Evolutionary conservation across 2,329 filamentous ascomycete genomes (phyloP).

Genomic region (Teratosphaeria pseudoeucalypti): DNA sequence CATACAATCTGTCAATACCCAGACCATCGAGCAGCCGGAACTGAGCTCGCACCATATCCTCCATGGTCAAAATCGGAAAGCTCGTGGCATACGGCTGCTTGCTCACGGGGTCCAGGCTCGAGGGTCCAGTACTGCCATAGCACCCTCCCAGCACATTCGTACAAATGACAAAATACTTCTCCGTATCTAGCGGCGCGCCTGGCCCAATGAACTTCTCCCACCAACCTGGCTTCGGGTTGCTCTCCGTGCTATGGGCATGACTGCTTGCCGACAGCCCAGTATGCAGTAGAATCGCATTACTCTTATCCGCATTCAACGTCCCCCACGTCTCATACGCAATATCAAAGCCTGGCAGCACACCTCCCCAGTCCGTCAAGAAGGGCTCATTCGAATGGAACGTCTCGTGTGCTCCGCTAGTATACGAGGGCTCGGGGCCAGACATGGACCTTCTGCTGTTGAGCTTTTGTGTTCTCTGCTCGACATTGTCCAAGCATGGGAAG

Average conservation of each 20-base stretch:
- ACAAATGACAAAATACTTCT: slow-evolving; percentile 88
- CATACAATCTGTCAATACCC: slow-evolving; percentile 68
- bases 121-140: slow-evolving; percentile 88
- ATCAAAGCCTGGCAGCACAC: slow-evolving; percentile 76
- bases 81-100: slow-evolving; percentile 82
- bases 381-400: slow-evolving; percentile 64
- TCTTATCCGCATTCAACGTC: slow-evolving; percentile 62
- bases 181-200: slow-evolving; percentile 71
- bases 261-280: slow-evolving; percentile 95
- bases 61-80: slow-evolving; percentile 89
- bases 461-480: slow-evolving; percentile 62
- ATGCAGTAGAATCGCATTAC: slow-evolving; percentile 84
- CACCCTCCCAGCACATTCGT: slow-evolving; percentile 95
- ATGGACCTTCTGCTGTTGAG: slow-evolving; percentile 56
- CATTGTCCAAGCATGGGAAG: slow-evolving; percentile 80
- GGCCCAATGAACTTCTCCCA: slow-evolving; percentile 98
- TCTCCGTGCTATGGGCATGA: slow-evolving; percentile 83
- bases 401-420: slow-evolving; percentile 79
- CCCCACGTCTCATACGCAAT: slow-evolving; percentile 95
- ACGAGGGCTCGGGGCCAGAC: slow-evolving; percentile 82
- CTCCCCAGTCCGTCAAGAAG: slow-evolving; percentile 86
- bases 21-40: slow-evolving; percentile 77
- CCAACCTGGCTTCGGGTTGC: slow-evolving; percentile 85
- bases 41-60: slow-evolving; percentile 96
- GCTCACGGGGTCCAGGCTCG: slow-evolving; percentile 77